Evolutionary conservation across 106 monocot genomes (phyloP).

Genomic region (Alisma plantagoaquatica): DNA sequence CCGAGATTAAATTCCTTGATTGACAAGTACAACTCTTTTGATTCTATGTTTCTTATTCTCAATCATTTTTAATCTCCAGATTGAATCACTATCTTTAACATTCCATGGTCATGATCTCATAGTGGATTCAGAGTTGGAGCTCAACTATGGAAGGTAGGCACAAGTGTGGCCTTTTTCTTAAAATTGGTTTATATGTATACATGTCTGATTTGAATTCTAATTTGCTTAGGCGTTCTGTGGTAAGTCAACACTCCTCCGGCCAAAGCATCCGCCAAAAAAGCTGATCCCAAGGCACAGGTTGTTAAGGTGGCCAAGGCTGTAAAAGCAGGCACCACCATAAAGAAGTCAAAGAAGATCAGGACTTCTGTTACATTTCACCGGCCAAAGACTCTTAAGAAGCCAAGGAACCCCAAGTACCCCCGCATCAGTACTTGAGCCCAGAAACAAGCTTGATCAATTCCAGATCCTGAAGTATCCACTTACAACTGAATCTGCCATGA

Average conservation of each 20-base stretch:
- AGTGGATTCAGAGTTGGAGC: no score
- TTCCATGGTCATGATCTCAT: no score
- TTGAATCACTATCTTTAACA: no score
- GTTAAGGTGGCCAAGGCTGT: constrained; percentile 36
- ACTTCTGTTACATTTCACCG: constrained; percentile 43
- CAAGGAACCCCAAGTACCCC: constrained; percentile 34
- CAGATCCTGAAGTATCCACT: constrained; percentile 38
- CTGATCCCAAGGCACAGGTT: constrained; percentile 36
- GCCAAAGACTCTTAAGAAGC: constrained; percentile 34
- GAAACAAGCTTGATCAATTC: constrained; percentile 44
- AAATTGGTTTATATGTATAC: no score
- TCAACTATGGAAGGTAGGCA: no score
- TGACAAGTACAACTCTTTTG: no score
- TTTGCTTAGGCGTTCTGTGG: no score
- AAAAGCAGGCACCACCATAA: constrained; percentile 23
- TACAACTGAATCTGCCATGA: constrained; percentile 40
- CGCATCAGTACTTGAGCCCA: constrained; percentile 33
- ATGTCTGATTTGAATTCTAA: constrained; percentile 1
- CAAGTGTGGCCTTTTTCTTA: no score
- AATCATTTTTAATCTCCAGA: no score
- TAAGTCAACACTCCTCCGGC: no score
- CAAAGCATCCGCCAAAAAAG: constrained; percentile 30
- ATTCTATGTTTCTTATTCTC: no score
- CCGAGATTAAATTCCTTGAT: no score
- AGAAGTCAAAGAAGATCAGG: constrained; percentile 36